A percentile compares a stretch with the other conserved stretches of the same genome.
Conservation (phyloP, 352 stramenopile genomes). For the Phytopythium chamaehyphon region DNA sequence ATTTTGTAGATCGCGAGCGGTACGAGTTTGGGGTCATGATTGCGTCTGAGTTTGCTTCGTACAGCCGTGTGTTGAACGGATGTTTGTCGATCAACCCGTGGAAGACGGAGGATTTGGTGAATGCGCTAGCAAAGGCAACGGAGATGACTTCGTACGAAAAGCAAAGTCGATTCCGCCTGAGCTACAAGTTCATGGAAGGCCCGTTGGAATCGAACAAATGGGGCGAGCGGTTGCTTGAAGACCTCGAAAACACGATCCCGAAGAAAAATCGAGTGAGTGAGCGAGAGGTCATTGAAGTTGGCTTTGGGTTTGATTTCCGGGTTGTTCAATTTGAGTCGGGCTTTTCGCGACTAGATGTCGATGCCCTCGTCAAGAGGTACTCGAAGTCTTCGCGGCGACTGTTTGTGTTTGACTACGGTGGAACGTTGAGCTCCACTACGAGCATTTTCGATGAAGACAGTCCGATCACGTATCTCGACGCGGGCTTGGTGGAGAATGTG, state of each 20-base stretch:
- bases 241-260: constrained; percentile 86
- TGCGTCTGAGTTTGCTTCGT: constrained; percentile 96
- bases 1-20: constrained; percentile 16
- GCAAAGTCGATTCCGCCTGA: constrained; percentile 62
- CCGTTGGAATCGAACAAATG: constrained; percentile 82
- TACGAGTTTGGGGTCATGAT: constrained; percentile 86
- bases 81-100: constrained; percentile 97
- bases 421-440: constrained; percentile 88
- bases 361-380: constrained; percentile 85
- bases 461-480: constrained; percentile 10
- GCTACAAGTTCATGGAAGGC: constrained; percentile 85
- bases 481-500: neutral
- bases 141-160: constrained; percentile 81
- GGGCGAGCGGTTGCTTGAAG: constrained; percentile 92
- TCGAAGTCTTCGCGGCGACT: constrained; percentile 54
- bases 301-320: constrained; percentile 95
- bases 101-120: constrained; percentile 90
- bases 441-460: constrained; percentile 74
- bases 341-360: constrained; percentile 91
- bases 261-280: constrained; percentile 34
- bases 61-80: constrained; percentile 95
- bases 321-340: constrained; percentile 94
- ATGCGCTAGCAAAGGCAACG: constrained; percentile 52
- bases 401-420: constrained; percentile 98
- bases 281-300: constrained; percentile 82